Base-by-base conservation (phyloP, 495 filamentous ascomycete species). In the Penicillium cataractarum region DNA sequence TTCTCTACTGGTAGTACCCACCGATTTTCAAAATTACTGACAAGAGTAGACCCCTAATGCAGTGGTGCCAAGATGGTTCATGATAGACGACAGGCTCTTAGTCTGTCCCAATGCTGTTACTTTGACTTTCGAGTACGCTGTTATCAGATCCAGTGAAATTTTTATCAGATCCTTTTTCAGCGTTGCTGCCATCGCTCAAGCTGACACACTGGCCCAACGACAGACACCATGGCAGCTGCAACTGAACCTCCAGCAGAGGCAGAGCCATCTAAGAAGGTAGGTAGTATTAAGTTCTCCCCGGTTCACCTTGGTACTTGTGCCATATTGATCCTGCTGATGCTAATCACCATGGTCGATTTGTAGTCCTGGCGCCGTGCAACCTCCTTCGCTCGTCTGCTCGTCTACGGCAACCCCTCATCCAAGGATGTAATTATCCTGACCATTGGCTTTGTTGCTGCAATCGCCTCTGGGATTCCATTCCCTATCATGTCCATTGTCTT, bases 401-500 rank as follows among this genome's bases (percentile, higher is more conserved):
- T 52, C 27, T 52, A 33, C 26, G 50, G 50, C 27, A 75, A 72
- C 44, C 77, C 78, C 32, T 72, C 79, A 39, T 71, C 63, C 46
- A 54, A 66, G 21, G 84, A 89, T 65, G 56, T 81, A 21, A 61
- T 75, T 42, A 71, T 84, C 46, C 74, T 90, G n/a, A n/a, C 72
- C 21, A 65, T 76, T 12, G 87, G 83, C 32, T 65, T 82, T 42
- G 19, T 86, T 8, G 73, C 76, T 37, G 81, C 87, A 31, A 78
- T 86, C 27, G 86, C 80, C 2, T 83, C 88, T 4, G 87, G 87
- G 35, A 82, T 87, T 2, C 88, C 87, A 13, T 88, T 89, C 58
- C 87, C 87, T 15, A 70, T 89, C 26, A 83, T 89, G 46, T 85
- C 82, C 8, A 84, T 90, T 62, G 70, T 89, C 46, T 90, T 89